Conservation (phyloP, 2,329 filamentous ascomycete genomes). For the Colletotrichum sansevieriae region DNA sequence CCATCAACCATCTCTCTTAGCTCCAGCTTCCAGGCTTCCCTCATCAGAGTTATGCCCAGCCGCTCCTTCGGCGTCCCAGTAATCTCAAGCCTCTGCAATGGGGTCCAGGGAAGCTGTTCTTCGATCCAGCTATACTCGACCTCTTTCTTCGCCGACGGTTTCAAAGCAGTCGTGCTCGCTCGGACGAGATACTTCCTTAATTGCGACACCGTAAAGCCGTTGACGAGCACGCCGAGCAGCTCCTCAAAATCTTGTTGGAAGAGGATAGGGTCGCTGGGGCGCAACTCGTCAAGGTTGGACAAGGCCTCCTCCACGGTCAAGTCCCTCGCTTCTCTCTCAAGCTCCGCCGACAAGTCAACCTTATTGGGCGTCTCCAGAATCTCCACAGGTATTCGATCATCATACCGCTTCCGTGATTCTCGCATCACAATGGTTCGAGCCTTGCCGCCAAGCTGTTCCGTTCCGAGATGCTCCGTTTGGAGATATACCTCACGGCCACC, state of each 20-base stretch:
- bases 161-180: conserved; percentile 8
- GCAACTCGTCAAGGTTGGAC: conserved; percentile 62
- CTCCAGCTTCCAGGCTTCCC: conserved; percentile 63
- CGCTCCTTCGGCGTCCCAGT: conserved; percentile 54
- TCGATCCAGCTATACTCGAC: conserved; percentile 57
- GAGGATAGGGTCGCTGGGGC: conserved; percentile 57
- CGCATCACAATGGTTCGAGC: conserved; percentile 63
- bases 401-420: conserved; percentile 45
- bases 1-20: conserved; percentile 59
- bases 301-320: conserved; percentile 53
- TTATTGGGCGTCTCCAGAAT: not conserved
- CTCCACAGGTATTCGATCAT: conserved; percentile 31
- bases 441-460: conserved; percentile 54
- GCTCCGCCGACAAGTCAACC: conserved; percentile 50
- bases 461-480: conserved; percentile 44
- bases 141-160: conserved; percentile 22
- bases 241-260: conserved; percentile 56
- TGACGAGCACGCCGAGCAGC: conserved; percentile 53
- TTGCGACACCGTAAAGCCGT: conserved; percentile 63
- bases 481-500: conserved; percentile 28
- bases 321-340: conserved; percentile 47
- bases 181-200: conserved; percentile 57
- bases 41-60: conserved; percentile 59
- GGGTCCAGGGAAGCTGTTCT: conserved; percentile 57
- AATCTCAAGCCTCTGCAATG: conserved; percentile 41